phyloP scores from a whole-genome alignment of 306 rosid species.

The Canavalia gladiata region DNA sequence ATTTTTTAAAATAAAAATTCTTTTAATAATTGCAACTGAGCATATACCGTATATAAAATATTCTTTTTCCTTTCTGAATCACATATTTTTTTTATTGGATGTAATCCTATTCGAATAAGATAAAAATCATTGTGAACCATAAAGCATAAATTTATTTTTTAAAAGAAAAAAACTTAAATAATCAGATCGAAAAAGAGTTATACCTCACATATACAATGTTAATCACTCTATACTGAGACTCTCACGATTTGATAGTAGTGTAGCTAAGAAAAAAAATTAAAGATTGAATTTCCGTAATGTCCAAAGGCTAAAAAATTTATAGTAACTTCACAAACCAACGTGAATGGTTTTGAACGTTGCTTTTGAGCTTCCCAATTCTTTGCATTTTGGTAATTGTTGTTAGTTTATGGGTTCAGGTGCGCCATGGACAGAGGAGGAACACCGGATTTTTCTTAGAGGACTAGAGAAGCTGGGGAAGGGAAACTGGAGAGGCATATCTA shows the following conservation, averaged over 20 bases:
- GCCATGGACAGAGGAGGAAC: constrained; percentile 93
- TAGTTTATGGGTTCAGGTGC: constrained; percentile 58
- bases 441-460: constrained; percentile 72
- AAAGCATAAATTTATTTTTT: not conserved
- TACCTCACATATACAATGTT: no score
- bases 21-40: no score
- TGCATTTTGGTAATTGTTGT: not conserved
- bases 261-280: not conserved
- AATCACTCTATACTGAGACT: not conserved
- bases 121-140: no score
- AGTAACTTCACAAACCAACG: not conserved
- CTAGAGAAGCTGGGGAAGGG: constrained; percentile 88
- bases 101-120: no score
- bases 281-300: not conserved
- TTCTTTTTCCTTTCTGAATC: no score
- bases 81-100: no score
- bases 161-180: not conserved
- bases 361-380: not conserved
- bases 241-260: not conserved
- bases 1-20: no score
- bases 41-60: no score
- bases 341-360: not conserved
- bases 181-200: not conserved
- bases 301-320: not conserved
- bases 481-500: constrained; percentile 92